Percentiles rank a stretch among this genome's conserved stretches.
Conservation (phyloP, 192 early-diverging fungal genomes). For the Mortierella hygrophila region DNA sequence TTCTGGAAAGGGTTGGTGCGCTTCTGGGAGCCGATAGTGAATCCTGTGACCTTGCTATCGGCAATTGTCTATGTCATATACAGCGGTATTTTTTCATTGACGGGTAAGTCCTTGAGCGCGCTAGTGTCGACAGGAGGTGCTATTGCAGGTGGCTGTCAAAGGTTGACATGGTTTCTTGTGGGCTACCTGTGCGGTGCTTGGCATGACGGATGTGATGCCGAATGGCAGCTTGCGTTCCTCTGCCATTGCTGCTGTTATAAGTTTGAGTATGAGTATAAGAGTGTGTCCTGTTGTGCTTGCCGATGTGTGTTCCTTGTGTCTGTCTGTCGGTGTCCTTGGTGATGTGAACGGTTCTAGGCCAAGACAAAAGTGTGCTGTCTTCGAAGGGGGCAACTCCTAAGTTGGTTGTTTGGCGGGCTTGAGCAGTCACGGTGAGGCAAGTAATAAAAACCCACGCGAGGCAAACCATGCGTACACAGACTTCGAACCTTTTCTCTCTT, state of each 20-base stretch:
- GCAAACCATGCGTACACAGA: too few relatives aligned
- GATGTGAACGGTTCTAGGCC: background rate
- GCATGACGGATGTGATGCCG: slow-evolving; percentile 54
- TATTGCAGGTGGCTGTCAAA: background rate
- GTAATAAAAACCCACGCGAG: too few relatives aligned
- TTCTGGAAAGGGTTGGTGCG: slow-evolving; percentile 79
- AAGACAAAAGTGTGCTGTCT: background rate
- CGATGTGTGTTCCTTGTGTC: background rate
- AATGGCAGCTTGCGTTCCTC: slow-evolving; percentile 53
- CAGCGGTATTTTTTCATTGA: background rate
- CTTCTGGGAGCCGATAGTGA: slow-evolving; percentile 75
- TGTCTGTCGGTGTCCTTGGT: background rate
- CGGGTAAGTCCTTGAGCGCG: background rate
- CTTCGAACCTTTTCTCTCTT: background rate
- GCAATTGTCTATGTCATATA: slow-evolving; percentile 62
- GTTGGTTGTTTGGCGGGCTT: too few relatives aligned
- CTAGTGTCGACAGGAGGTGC: background rate
- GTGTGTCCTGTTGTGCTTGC: background rate
- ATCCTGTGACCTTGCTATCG: slow-evolving; percentile 74
- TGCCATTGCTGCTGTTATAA: slow-evolving; percentile 17
- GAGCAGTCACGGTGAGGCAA: too few relatives aligned
- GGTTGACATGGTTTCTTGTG: too few relatives aligned
- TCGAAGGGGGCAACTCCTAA: background rate
- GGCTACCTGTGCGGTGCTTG: slow-evolving; percentile 52
- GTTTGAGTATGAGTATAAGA: background rate